Base-by-base conservation (phyloP, 2,329 filamentous ascomycete genomes). In the Fusarium praegraminearum region DNA sequence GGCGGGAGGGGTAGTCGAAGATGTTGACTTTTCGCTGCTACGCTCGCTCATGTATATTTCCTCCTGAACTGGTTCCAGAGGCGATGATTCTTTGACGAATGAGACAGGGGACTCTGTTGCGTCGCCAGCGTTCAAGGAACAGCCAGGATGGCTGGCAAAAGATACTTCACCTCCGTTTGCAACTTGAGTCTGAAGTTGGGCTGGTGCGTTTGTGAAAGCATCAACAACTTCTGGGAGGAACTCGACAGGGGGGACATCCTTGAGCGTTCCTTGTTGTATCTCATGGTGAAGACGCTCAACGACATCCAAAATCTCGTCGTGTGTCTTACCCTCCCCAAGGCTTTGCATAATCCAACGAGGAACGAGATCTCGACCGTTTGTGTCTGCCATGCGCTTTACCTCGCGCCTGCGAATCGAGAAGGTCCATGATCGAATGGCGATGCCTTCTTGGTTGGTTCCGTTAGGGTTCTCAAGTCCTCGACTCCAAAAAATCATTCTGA, bases 401-500 rank as follows among this genome's bases (percentile, higher is more conserved):
- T 92, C 90, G 16, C 90, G 86, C 79, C 90, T 90, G 45, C 90
- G 85, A 49, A 90, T 83, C 8, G 84, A 85, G 9, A 93, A 78
- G 2, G 86, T 84, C 87, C 91, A 93, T 70, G 76, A 75, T 45
- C 76, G 78, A 56, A 81, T 79, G 50, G 74, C 75, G 7, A 78
- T 76, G 0, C 76, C 75, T 46, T 73, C 72, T 24, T 72, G 72
- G 26, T 76, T 77, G 10, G 74, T 73, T 32, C 64, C 63, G 26
- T 71, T 75, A 18, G 68, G 65, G 32, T 67, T 73, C 38, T 78
- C 72, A 62, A 89, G 88, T 5, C 79, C 73, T 33, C 85, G 80
- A 62, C 85, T 88, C 91, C 91, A 93, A 0, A 80, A 78, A 67
- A 90, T 84, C 49, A 94, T 85, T 1, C 87, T 84, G 12, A 83